phyloP scores from a whole-genome alignment of 345 rosid genomes.

The Orychophragmus violaceus region DNA sequence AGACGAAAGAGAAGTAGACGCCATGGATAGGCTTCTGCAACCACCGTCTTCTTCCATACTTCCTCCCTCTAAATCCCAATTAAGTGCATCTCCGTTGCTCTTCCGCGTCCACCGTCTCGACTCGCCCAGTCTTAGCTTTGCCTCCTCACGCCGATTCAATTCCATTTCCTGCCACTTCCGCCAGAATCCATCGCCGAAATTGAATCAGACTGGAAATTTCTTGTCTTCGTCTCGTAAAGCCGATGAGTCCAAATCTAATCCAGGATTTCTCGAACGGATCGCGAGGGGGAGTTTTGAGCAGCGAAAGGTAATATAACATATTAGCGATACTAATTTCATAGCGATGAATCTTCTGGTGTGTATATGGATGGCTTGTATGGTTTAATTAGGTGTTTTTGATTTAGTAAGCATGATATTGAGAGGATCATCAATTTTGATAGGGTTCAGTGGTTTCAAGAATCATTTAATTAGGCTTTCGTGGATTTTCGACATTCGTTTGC shows the following conservation, averaged over 20 bases:
- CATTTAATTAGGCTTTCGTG: no score
- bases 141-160: slow-evolving; percentile 33
- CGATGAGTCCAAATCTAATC: slow-evolving; percentile 27
- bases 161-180: slow-evolving; percentile 40
- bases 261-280: slow-evolving; percentile 28
- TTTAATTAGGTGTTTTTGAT: background rate
- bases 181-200: no score
- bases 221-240: slow-evolving; percentile 14
- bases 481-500: no score
- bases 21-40: slow-evolving; percentile 90
- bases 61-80: slow-evolving; percentile 30
- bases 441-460: no score
- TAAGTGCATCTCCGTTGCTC: slow-evolving; percentile 33
- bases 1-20: no score
- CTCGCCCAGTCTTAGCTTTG: slow-evolving; percentile 29
- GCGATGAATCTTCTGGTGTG: background rate
- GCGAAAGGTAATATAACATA: no score
- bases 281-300: slow-evolving; percentile 21
- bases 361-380: no score
- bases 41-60: slow-evolving; percentile 44
- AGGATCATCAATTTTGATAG: no score
- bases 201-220: background rate
- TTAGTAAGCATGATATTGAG: no score
- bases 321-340: no score
- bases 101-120: slow-evolving; percentile 28